Evolutionary conservation across 1,284 basidiomycete genomes (phyloP).

Genomic region (Fistulina hepatica): DNA sequence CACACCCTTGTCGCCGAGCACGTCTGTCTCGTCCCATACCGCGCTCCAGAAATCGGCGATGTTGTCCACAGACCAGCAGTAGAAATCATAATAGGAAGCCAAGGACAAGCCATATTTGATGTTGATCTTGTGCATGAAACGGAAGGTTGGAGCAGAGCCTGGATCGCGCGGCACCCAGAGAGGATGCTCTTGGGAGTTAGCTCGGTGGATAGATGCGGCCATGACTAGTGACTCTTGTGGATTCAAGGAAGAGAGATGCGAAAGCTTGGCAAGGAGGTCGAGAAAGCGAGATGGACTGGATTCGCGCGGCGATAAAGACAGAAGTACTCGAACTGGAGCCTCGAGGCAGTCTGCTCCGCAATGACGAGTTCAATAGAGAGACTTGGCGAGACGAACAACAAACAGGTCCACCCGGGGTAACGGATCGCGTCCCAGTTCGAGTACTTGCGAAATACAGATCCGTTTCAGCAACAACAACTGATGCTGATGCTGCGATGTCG

Average conservation of each 20-base stretch:
- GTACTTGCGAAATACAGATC: too few species aligned
- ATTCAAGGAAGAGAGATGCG: background rate
- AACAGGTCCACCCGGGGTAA: too few species aligned
- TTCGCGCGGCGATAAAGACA: too few species aligned
- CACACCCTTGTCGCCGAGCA: constrained; percentile 52
- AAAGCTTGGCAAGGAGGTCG: too few species aligned
- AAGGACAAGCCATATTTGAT: constrained; percentile 37
- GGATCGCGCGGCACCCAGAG: constrained; percentile 44
- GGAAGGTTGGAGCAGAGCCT: constrained; percentile 39
- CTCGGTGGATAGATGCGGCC: background rate
- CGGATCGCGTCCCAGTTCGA: too few species aligned
- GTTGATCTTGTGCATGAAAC: constrained; percentile 51
- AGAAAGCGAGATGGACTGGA: too few species aligned
- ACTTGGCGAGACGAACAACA: too few species aligned
- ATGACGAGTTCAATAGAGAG: too few species aligned
- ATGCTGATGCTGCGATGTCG: too few species aligned
- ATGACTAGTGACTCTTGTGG: constrained; percentile 2
- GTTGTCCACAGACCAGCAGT: constrained; percentile 56
- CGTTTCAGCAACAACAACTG: too few species aligned
- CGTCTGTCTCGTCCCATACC: constrained; percentile 67
- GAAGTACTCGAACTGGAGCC: too few species aligned
- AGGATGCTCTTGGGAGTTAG: constrained; percentile 13
- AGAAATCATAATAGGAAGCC: constrained; percentile 55
- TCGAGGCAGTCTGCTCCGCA: too few species aligned
- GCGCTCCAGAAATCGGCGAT: constrained; percentile 62